Conservation (phyloP, 2,329 filamentous ascomycete genomes). For the Ophiostoma triangulosporum region DNA sequence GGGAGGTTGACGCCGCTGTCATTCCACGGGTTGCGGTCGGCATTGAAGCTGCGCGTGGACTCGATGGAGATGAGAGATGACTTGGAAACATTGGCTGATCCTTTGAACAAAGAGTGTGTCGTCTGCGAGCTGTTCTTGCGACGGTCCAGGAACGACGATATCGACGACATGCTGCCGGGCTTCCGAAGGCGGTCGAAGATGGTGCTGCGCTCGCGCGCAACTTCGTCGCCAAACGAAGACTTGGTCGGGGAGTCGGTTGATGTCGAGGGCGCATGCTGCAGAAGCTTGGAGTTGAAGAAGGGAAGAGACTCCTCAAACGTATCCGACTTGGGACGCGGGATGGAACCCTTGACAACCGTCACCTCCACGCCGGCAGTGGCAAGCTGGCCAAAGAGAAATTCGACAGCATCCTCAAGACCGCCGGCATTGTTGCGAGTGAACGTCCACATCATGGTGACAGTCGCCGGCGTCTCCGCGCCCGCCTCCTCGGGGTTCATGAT, state of each 20-base stretch:
- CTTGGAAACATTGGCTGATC: conserved; percentile 80
- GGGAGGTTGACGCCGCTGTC: conserved; percentile 90
- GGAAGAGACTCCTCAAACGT: conserved; percentile 95
- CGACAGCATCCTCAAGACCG: conserved; percentile 87
- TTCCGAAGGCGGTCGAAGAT: conserved; percentile 92
- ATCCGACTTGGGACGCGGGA: conserved; percentile 95
- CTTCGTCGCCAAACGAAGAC: conserved; percentile 67
- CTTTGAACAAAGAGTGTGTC: conserved; percentile 78
- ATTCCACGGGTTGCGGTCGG: conserved; percentile 95
- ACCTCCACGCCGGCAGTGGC: conserved; percentile 82
- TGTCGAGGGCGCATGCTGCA: conserved; percentile 78
- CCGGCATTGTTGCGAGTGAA: conserved; percentile 97
- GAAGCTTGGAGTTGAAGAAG: conserved; percentile 91
- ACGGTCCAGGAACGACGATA: conserved; percentile 89
- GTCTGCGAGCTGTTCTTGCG: conserved; percentile 89
- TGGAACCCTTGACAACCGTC: conserved; percentile 79
- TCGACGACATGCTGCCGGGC: conserved; percentile 84
- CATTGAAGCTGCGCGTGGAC: conserved; percentile 77
- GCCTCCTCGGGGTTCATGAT: conserved; percentile 34
- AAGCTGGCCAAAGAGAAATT: conserved; percentile 77
- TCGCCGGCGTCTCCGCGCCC: conserved; percentile 25
- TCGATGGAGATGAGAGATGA: conserved; percentile 93
- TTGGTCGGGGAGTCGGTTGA: conserved; percentile 82
- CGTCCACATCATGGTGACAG: conserved; percentile 54
- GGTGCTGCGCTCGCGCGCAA: conserved; percentile 62